Evolutionary conservation across 2,329 filamentous ascomycete species (phyloP).

Genomic region (Pseudocercospora fijiensis): DNA sequence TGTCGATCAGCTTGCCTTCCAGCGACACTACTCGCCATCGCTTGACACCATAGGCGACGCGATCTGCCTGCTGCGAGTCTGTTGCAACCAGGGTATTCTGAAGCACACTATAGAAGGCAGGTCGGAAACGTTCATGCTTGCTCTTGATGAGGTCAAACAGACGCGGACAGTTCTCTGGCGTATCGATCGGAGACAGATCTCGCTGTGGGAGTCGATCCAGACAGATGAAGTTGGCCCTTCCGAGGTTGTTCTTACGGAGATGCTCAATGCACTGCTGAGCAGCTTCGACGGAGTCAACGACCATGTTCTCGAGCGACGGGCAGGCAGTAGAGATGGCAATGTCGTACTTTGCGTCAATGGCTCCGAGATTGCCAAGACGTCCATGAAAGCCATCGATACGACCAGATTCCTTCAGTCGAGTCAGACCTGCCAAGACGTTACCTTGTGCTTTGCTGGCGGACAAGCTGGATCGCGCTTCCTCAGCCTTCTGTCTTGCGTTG

Average conservation of each 20-base stretch:
- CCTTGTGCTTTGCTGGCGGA: slow-evolving; percentile 88
- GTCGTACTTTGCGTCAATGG: slow-evolving; percentile 91
- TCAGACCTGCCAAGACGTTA: slow-evolving; percentile 77
- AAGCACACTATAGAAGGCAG: slow-evolving; percentile 92
- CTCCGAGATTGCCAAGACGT: slow-evolving; percentile 86
- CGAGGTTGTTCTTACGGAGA: slow-evolving; percentile 93
- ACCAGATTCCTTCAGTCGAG: slow-evolving; percentile 93
- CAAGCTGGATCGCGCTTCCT: slow-evolving; percentile 88
- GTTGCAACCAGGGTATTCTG: slow-evolving; percentile 92
- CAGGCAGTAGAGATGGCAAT: slow-evolving; percentile 98
- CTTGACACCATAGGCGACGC: slow-evolving; percentile 90
- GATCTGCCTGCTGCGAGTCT: slow-evolving; percentile 92
- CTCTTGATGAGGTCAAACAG: slow-evolving; percentile 90
- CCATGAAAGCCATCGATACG: slow-evolving; percentile 97
- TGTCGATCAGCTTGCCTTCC: slow-evolving; percentile 93
- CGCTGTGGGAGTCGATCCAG: slow-evolving; percentile 80
- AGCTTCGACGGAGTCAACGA: slow-evolving; percentile 92
- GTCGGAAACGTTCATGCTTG: slow-evolving; percentile 80
- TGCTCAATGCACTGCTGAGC: slow-evolving; percentile 99
- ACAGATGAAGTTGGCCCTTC: slow-evolving; percentile 94
- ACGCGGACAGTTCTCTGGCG: slow-evolving; percentile 86
- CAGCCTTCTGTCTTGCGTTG: slow-evolving; percentile 86
- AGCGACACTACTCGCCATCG: slow-evolving; percentile 96
- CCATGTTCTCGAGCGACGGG: slow-evolving; percentile 87
- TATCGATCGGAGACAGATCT: slow-evolving; percentile 76